Conservation (phyloP, 176 grass and related monocot species). For the Eleusine coracana region DNA sequence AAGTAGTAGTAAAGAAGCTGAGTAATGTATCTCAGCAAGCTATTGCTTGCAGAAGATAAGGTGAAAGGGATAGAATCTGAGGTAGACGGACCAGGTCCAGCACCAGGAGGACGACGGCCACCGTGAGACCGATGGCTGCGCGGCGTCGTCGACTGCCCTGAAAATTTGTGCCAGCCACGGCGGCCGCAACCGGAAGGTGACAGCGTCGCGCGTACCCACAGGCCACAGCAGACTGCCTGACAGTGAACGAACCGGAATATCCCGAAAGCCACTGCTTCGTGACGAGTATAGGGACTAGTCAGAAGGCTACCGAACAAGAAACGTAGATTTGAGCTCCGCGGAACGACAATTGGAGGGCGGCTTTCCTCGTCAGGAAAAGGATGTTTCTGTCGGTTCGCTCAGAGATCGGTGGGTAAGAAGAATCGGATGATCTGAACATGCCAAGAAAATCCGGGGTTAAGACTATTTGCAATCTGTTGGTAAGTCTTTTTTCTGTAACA, state of each 20-base stretch:
- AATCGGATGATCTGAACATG: constrained; percentile 26
- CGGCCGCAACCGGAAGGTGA: neutral
- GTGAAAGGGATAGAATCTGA: neutral
- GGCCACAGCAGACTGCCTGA: neutral
- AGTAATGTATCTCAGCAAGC: neutral
- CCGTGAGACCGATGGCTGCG: neutral
- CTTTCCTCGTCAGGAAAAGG: constrained; percentile 38
- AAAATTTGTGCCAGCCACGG: constrained; percentile 20
- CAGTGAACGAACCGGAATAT: neutral
- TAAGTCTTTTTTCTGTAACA: neutral
- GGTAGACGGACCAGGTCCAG: neutral
- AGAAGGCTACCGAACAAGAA: constrained; percentile 43
- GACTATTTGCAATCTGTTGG: neutral
- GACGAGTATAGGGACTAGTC: neutral
- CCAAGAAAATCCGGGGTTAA: constrained; percentile 14
- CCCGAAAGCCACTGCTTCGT: constrained; percentile 22
- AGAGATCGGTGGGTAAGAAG: neutral
- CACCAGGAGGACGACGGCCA: constrained; percentile 25
- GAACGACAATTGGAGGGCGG: constrained; percentile 5
- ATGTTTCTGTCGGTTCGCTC: constrained; percentile 33
- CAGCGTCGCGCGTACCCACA: neutral
- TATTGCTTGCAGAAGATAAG: neutral
- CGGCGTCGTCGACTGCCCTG: constrained; percentile 12
- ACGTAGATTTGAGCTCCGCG: constrained; percentile 7
- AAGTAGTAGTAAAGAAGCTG: neutral